Base-by-base conservation (phyloP, 108 stramenopile genomes). In the Seminavis robusta region DNA sequence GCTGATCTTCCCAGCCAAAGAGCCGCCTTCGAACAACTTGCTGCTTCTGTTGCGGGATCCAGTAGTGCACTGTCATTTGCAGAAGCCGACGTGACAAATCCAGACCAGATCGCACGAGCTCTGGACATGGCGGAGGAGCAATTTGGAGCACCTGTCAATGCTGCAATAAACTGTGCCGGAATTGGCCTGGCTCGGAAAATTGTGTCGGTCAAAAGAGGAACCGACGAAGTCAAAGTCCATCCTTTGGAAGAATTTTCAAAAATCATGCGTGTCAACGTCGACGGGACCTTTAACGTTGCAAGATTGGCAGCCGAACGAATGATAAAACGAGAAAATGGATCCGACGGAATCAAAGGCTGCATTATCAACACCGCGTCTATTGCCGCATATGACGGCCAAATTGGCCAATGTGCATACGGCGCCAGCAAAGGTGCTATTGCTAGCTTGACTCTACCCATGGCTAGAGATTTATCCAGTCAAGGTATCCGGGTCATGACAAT, bases 281-380 rank as follows among this genome's bases (percentile, higher is more conserved):
- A 84, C 32, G 96, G 98, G n/a, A 93, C 94, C 11, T 98, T 98
- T 81, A 97, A 98, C 65, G 76, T 97, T 17, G 62, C 75, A n/a
- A 75, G 95, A 17, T 63, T 97, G 28, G 84, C 96, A 11, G 93
- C 95, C 2, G 86, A 83, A 60, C 61, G 86, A 37, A 95, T 95
- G 94, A 69, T 69, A 17, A 56, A 32, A 15, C 53, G 77, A 33
- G 57, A 69, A 6, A 17, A 25, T 15, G 23, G 29, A 3, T 49
- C 37, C 13, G 69, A 83, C 37, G 90, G 86, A 11, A 50, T 88
- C 9, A 53, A 87, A 7, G 94, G 97, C 1, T 77, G 83, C 56
- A 92, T 98, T 32, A 77, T 98, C 56, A 95, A 97, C 69, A 98
- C 98, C 0, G 94, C 96, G 5, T 79, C 76, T 38, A 83, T 98